Evolutionary conservation across 192 early-diverging fungal species (phyloP).

Genomic region (Funneliformis geosporum): DNA sequence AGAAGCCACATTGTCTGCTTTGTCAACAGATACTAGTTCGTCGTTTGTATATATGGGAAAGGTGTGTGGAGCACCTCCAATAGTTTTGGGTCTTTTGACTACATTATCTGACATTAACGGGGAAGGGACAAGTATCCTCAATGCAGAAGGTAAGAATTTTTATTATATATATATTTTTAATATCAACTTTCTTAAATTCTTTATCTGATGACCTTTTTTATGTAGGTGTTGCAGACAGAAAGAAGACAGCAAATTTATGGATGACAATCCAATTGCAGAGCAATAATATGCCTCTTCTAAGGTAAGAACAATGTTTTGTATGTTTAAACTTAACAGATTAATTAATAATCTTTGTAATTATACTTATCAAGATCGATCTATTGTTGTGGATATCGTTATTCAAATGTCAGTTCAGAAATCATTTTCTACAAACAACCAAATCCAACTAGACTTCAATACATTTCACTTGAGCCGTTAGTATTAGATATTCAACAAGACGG

Average conservation of each 20-base stretch:
- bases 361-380: conserved; percentile 34
- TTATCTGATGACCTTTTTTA: not conserved
- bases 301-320: conserved; percentile 18
- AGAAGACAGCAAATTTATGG: conserved; percentile 44
- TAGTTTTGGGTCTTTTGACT: conserved; percentile 34
- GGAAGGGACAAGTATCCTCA: conserved; percentile 11
- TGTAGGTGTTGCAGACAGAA: conserved; percentile 37
- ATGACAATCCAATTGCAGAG: conserved; percentile 44
- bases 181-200: not conserved
- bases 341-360: not conserved
- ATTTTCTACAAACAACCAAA: conserved; percentile 63
- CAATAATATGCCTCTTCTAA: conserved; percentile 45
- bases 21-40: conserved; percentile 28
- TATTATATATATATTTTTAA: not conserved
- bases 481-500: conserved; percentile 62
- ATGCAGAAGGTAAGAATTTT: conserved; percentile 26
- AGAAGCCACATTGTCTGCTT: conserved; percentile 25
- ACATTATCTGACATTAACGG: not conserved
- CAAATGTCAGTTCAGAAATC: conserved; percentile 48
- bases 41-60: conserved; percentile 32
- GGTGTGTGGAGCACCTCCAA: conserved; percentile 33
- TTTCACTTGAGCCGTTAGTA: conserved; percentile 65
- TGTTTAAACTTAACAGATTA: not conserved
- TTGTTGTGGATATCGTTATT: conserved; percentile 45
- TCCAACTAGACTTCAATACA: conserved; percentile 61